phyloP scores from a whole-genome alignment of 306 rosid genomes.

The Arachis stenosperma region DNA sequence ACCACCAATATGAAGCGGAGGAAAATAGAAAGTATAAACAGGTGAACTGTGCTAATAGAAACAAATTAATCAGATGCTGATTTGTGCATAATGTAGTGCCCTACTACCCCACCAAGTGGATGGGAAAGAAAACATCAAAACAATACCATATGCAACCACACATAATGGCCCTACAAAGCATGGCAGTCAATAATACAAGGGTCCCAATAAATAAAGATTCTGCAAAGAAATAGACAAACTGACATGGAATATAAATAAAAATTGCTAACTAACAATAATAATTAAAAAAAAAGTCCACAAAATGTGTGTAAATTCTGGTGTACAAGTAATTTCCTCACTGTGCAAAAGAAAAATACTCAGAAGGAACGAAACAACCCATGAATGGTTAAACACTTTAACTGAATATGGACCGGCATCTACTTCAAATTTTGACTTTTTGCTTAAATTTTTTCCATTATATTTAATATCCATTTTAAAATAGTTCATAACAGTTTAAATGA shows the following conservation, averaged over 20 bases:
- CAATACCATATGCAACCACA: slow-evolving; percentile 59
- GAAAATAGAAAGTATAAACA: slow-evolving; percentile 10
- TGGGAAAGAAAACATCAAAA: slow-evolving; percentile 37
- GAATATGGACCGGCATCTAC: slow-evolving; percentile 37
- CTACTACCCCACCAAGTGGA: slow-evolving; percentile 52
- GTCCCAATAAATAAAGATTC: slow-evolving; percentile 55
- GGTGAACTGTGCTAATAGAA: slow-evolving; percentile 32
- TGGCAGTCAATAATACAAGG: slow-evolving; percentile 59
- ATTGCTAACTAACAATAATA: slow-evolving; percentile 1
- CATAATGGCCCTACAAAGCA: slow-evolving; percentile 63
- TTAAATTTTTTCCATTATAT: not conserved
- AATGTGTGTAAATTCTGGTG: slow-evolving; percentile 23
- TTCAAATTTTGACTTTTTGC: slow-evolving; percentile 37
- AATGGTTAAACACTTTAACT: slow-evolving; percentile 19
- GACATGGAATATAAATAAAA: slow-evolving; percentile 37
- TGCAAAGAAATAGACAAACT: slow-evolving; percentile 47
- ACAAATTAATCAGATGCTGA: slow-evolving; percentile 30
- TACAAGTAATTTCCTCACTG: slow-evolving; percentile 15
- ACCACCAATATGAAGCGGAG: not conserved
- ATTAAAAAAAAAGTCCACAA: slow-evolving; percentile 1
- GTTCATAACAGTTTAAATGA: slow-evolving; percentile 45
- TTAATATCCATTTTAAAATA: slow-evolving; percentile 14
- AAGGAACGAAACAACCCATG: slow-evolving; percentile 36
- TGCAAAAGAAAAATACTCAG: slow-evolving; percentile 22
- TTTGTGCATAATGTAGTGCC: slow-evolving; percentile 43